Base-by-base conservation (phyloP, 169 alveolate species). In the Eimeria necatrix region DNA sequence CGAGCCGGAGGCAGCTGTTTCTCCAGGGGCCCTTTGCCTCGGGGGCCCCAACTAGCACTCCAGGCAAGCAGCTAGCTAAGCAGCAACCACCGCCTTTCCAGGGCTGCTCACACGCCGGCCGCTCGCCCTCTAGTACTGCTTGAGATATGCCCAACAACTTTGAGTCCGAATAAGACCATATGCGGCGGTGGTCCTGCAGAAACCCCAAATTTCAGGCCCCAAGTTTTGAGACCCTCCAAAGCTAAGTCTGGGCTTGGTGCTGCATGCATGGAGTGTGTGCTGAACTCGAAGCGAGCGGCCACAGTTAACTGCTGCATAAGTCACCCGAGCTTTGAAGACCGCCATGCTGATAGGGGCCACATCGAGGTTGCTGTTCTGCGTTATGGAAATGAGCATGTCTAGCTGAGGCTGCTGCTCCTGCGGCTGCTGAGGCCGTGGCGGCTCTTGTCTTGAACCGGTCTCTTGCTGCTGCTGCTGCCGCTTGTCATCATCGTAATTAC, bases 301-400 rank as follows among this genome's bases (percentile, higher is more conserved):
- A 32, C 41, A 32, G 41, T 32, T 32, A 32, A 2, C 41, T 32
- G 41, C 41, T 32, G 41, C 41, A 32, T 32, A 32, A 32, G 18
- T 18, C 49, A 80, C 89, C 71, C 71, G 70, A 20, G 89, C 26
- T n/a, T 56, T 0, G 32, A 80, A 80, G 71, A 80, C 89, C n/a
- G 89, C 89, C 89, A 80, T 51, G 89, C 89, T 80, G 71, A 80
- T 80, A 6, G 89, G 89, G 18, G 70, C 68, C 48, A 51, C 89
- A 7, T 80, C 89, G 10, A 52, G 64, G 70, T 52, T 52, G 49
- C 89, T n/a, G 71, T 48, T 56, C 61, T 80, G 89, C 59, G 89
- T 80, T 14, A 80, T 80, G 61, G 71, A 6, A 48, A 80, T 64
- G 89, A 80, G 70, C 0, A 51, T 51, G 26, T 74, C 85, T 26